phyloP scores from a whole-genome alignment of 2,329 filamentous ascomycete species.

The Aspergillus costaricaensis region DNA sequence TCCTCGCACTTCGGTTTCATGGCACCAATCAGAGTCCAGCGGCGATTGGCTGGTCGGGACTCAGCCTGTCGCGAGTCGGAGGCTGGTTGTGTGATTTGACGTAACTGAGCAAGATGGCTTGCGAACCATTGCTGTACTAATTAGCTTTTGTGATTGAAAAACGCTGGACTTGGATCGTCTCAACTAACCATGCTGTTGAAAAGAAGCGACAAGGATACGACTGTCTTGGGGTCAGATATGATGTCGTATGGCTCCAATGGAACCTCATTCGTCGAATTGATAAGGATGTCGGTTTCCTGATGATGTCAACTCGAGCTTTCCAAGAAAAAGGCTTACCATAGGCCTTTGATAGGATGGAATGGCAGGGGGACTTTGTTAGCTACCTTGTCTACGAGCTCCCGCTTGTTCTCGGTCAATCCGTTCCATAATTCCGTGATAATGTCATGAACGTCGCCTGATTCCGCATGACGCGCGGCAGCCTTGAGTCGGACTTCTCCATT shows the following conservation, averaged over 20 bases:
- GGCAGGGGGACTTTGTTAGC: not conserved
- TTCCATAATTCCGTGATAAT: slow-evolving; percentile 69
- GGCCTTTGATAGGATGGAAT: not conserved
- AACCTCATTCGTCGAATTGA: slow-evolving; percentile 57
- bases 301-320: slow-evolving; percentile 22
- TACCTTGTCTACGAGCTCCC: slow-evolving; percentile 63
- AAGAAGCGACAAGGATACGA: slow-evolving; percentile 80
- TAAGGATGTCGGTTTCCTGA: slow-evolving; percentile 56
- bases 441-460: slow-evolving; percentile 71
- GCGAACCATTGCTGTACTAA: slow-evolving; percentile 75
- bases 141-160: not conserved
- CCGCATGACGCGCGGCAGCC: slow-evolving; percentile 67
- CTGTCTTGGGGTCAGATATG: slow-evolving; percentile 83
- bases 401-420: slow-evolving; percentile 51
- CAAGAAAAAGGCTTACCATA: not conserved
- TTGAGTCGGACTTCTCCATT: slow-evolving; percentile 66
- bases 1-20: slow-evolving; percentile 58
- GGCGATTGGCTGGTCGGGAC: slow-evolving; percentile 59
- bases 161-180: not conserved
- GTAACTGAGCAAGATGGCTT: slow-evolving; percentile 75
- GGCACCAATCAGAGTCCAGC: slow-evolving; percentile 81
- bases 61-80: slow-evolving; percentile 53
- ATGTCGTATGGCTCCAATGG: slow-evolving; percentile 76
- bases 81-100: slow-evolving; percentile 78
- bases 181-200: slow-evolving; percentile 80